phyloP scores from a whole-genome alignment of 2,329 filamentous ascomycete species.

The Rosellinia necatrix region DNA sequence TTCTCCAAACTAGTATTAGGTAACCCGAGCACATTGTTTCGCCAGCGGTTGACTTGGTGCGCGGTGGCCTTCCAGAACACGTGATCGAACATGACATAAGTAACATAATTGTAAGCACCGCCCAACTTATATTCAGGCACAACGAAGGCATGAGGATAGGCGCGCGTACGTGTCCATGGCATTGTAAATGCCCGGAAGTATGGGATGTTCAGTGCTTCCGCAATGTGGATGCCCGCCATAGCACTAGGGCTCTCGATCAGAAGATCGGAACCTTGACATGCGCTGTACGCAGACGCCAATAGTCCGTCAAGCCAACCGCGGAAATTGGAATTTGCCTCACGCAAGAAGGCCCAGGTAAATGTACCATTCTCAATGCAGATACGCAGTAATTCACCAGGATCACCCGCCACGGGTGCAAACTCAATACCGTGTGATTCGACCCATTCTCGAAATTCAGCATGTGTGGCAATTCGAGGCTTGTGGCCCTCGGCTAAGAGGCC shows the following conservation, averaged over 20 bases:
- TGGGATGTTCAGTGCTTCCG: conserved; percentile 87
- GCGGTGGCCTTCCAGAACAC: conserved; percentile 96
- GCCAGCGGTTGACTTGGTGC: conserved; percentile 90
- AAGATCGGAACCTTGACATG: conserved; percentile 85
- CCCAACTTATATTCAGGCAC: conserved; percentile 94
- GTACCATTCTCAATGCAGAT: conserved; percentile 97
- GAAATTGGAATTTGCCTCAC: conserved; percentile 84
- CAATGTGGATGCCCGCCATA: conserved; percentile 98
- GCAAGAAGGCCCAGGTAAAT: conserved; percentile 90
- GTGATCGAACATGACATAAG: conserved; percentile 94
- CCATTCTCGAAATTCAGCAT: conserved; percentile 88
- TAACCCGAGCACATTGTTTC: conserved; percentile 77
- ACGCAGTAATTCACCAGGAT: conserved; percentile 92
- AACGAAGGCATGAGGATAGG: conserved; percentile 95
- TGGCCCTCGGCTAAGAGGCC: conserved; percentile 88
- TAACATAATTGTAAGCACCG: conserved; percentile 91
- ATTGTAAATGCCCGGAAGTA: conserved; percentile 98
- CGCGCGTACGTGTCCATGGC: conserved; percentile 95
- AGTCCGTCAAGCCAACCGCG: conserved; percentile 94
- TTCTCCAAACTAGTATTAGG: conserved; percentile 84
- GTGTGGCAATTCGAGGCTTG: conserved; percentile 84
- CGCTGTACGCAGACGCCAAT: conserved; percentile 77
- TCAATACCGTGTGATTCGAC: conserved; percentile 92
- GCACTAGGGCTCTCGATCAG: conserved; percentile 94
- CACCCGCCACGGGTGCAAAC: conserved; percentile 84